Conservation (phyloP, 805 yeast species). For the Hanseniaspora lindneri region DNA sequence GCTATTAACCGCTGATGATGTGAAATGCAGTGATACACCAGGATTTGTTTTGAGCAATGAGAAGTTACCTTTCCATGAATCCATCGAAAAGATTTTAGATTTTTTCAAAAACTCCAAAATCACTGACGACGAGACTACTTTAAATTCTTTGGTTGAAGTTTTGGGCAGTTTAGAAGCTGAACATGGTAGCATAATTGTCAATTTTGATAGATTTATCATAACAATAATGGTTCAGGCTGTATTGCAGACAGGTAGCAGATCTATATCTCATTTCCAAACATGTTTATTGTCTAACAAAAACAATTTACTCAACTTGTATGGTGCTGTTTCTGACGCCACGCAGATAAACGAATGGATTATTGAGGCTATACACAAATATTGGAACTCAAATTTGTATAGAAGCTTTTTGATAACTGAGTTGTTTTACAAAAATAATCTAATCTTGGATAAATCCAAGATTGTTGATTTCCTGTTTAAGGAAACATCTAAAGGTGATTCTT, state of each 20-base stretch:
- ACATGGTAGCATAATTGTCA: conserved; percentile 26
- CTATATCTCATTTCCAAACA: conserved; percentile 62
- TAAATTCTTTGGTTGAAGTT: conserved; percentile 26
- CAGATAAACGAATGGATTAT: conserved; percentile 37
- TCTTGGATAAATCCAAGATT: conserved; percentile 34
- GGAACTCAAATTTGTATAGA: conserved; percentile 55
- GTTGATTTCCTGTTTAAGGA: conserved; percentile 31
- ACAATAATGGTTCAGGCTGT: conserved; percentile 57
- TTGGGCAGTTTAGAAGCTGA: conserved; percentile 27
- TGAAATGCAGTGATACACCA: conserved; percentile 20
- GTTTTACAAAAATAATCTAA: conserved; percentile 36
- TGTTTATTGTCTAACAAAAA: conserved; percentile 36
- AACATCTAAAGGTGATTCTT: conserved; percentile 26
- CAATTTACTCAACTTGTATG: conserved; percentile 29
- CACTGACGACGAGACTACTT: conserved; percentile 23
- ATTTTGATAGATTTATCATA: conserved; percentile 38
- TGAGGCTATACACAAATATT: conserved; percentile 46
- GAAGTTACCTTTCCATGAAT: conserved; percentile 29
- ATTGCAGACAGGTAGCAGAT: conserved; percentile 76
- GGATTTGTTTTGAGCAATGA: conserved; percentile 32
- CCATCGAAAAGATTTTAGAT: conserved; percentile 32
- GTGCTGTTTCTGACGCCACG: conserved; percentile 24
- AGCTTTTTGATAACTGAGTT: conserved; percentile 50
- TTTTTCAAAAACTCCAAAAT: conserved; percentile 27
- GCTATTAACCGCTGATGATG: conserved; percentile 1